These are phyloP conservation scores for Citrus cavaleriei DNA, from an alignment of 345 rosid genomes.

Conservation along the genomic window DNA sequence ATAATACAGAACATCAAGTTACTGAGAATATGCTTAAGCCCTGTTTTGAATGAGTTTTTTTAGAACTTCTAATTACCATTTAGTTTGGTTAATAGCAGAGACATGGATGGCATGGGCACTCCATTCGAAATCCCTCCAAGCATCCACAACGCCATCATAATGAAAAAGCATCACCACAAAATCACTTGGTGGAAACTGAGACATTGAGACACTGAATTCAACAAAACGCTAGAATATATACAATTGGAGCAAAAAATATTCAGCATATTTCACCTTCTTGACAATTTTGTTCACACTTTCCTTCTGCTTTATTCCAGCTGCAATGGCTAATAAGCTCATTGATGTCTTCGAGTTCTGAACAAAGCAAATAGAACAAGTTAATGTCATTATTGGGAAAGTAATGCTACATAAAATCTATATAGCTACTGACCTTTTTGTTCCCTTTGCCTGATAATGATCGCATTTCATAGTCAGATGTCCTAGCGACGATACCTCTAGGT, in stretches of 20 bases:
- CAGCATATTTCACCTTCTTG: constrained; percentile 44
- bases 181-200: constrained; percentile 55
- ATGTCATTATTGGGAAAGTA: not conserved
- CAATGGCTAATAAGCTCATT: constrained; percentile 63
- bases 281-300: constrained; percentile 63
- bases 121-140: constrained; percentile 72
- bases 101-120: constrained; percentile 58
- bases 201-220: constrained; percentile 4
- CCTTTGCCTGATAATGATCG: constrained; percentile 51
- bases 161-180: constrained; percentile 78
- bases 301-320: constrained; percentile 69
- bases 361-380: constrained; percentile 2
- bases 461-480: constrained; percentile 69
- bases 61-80: constrained; percentile 50
- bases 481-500: constrained; percentile 64
- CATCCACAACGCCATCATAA: constrained; percentile 68
- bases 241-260: not conserved
- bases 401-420: not conserved
- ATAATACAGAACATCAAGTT: not conserved
- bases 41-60: not conserved
- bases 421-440: constrained; percentile 33
- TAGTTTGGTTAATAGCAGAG: constrained; percentile 70
- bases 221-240: not conserved
- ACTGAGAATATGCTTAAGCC: not conserved
- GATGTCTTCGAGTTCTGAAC: constrained; percentile 40